Percentiles rank a stretch among this genome's conserved stretches.
Evolutionary conservation across 208 protist genomes (phyloP).

Genomic region (Wallacemonas sp.): DNA sequence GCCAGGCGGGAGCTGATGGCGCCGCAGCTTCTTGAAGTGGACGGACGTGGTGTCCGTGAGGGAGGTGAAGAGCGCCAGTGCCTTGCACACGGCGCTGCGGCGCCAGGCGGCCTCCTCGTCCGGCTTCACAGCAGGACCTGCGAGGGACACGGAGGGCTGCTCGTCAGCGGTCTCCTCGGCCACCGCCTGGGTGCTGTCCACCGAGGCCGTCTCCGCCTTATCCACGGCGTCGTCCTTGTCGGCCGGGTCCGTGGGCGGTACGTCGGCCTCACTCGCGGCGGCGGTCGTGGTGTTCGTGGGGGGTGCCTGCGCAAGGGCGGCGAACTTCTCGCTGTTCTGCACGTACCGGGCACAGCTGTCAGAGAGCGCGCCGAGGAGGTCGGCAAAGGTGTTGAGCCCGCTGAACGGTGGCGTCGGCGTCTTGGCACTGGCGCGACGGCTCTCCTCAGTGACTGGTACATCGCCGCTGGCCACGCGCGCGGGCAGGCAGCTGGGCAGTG

Average conservation of each 20-base stretch:
- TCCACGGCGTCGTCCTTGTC: background rate
- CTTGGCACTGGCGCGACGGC: background rate
- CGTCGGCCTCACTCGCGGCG: too few species aligned
- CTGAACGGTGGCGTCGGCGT: background rate
- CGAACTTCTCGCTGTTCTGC: slow-evolving; percentile 2
- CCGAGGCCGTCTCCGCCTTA: slow-evolving; percentile 11
- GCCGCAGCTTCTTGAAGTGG: slow-evolving; percentile 59
- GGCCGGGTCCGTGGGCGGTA: background rate
- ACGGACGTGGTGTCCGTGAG: slow-evolving; percentile 69
- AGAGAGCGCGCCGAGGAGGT: slow-evolving; percentile 11
- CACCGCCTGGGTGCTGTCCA: slow-evolving; percentile 11
- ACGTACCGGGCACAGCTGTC: slow-evolving; percentile 17
- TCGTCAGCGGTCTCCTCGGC: slow-evolving; percentile 18
- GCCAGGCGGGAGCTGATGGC: slow-evolving; percentile 22
- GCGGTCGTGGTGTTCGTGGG: background rate
- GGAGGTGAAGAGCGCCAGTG: slow-evolving; percentile 39
- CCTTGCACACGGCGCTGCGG: slow-evolving; percentile 12
- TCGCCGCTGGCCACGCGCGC: slow-evolving; percentile 17
- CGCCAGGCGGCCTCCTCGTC: slow-evolving; percentile 6
- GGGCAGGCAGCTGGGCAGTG: background rate
- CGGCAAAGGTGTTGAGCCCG: slow-evolving; percentile 16
- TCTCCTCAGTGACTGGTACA: background rate
- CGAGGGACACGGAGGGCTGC: background rate
- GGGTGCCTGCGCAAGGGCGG: background rate
- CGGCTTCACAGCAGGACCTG: background rate